Base-by-base conservation (phyloP, 129 eudicot genomes). In the Flaveria bidentis region DNA sequence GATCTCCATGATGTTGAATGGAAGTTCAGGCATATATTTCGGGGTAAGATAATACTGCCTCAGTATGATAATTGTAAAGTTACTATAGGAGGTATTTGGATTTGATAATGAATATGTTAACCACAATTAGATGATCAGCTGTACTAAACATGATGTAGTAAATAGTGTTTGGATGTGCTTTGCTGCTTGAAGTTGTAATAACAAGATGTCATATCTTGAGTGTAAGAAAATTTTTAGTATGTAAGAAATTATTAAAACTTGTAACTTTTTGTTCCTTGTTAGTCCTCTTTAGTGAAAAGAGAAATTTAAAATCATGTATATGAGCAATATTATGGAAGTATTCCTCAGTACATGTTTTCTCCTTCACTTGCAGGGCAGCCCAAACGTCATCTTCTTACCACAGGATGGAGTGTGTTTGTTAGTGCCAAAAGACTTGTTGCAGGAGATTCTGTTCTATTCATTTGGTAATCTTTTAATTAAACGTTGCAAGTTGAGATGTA, bases 341-440 rank as follows among this genome's bases (percentile, higher is more conserved):
- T 52, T 39, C 20, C 53, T 56, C 30, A 41, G 20, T 45, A 70
- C 17, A 28, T 45, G 69, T 58, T 53, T 63, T 66, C 42, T 20
- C 65, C 69, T 73, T 66, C 73, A 52, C 57, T 81, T 81, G 67
- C 91, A 93, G 98, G 98, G 76, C 98, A 94, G 87, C 98, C 98
- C 41, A 94, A 94, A 82, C 92, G 98, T 51, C 98, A 94, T 83
- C 91, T 94, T 76, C 91, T 94, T 57, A 94, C 98, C 12, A 94
- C 98, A 39, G 98, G 98, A 16, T 94, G 98, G 98, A 94, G 98
- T 22, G 98, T 94, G 22, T 94, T 94, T 84, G 98, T 94, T 77
- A 94, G 98, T 80, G 98, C 98, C 73, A 94, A 94, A 67, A 79
- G 98, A 78, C 98, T 94, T 74, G 90, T 94, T 61, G 98, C 98